Conservation (phyloP, 2,329 filamentous ascomycete species). For the Chaetomiaceae sp. region DNA sequence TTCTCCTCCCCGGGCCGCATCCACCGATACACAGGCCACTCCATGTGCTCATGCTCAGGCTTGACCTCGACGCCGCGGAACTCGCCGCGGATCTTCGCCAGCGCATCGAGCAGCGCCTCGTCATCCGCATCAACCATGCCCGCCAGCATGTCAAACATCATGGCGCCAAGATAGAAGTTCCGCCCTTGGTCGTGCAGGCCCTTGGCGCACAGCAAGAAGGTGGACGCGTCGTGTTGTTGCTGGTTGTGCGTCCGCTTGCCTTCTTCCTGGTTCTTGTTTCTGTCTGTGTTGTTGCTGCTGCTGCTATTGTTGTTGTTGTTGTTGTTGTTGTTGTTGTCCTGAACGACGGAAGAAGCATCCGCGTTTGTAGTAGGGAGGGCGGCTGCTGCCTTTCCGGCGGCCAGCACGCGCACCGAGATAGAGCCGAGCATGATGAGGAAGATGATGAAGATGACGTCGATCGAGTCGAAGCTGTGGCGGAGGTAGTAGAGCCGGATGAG, state of each 20-base stretch:
- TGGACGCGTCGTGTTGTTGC: constrained; percentile 7
- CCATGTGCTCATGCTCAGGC: constrained; percentile 2
- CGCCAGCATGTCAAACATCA: constrained; percentile 6
- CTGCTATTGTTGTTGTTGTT: too few species aligned
- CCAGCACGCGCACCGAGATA: constrained; percentile 10
- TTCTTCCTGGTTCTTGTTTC: too few species aligned
- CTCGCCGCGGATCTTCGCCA: neutral
- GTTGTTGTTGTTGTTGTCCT: neutral
- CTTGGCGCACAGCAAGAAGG: constrained; percentile 15
- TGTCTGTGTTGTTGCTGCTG: too few species aligned
- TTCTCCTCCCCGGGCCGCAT: neutral
- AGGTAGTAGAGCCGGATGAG: constrained; percentile 16
- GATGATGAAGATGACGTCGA: constrained; percentile 10
- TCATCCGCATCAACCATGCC: neutral
- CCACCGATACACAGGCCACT: constrained; percentile 7
- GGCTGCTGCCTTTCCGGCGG: too few species aligned
- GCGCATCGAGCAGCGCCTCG: neutral
- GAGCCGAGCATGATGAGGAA: constrained; percentile 9
- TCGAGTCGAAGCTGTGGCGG: constrained; percentile 13
- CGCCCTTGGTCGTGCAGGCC: constrained; percentile 14
- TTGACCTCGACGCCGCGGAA: neutral
- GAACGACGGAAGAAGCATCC: neutral
- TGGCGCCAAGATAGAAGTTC: constrained; percentile 6
- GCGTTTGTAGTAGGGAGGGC: too few species aligned
- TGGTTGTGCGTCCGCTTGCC: neutral